Conservation (phyloP, 2,329 filamentous ascomycete genomes). For the Aspergillus felis region DNA sequence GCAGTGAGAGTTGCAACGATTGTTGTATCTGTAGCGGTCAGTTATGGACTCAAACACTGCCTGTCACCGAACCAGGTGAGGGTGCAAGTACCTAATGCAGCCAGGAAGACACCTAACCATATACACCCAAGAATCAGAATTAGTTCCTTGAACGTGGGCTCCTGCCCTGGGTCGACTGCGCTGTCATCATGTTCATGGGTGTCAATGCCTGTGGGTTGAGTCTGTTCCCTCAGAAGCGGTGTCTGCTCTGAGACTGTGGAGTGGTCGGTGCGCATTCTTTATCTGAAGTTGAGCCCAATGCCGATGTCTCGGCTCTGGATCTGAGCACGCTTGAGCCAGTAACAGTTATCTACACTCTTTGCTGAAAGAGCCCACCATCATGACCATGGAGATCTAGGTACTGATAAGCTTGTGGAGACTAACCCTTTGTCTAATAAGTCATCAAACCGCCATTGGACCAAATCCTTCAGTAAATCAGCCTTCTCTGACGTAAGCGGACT, state of each 20-base stretch:
- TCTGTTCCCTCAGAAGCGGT: constrained; percentile 24
- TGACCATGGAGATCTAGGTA: neutral
- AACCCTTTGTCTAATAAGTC: neutral
- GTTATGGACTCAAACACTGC: neutral
- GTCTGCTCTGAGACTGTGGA: constrained; percentile 27
- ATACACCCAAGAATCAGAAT: constrained; percentile 48
- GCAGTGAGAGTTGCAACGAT: constrained; percentile 82
- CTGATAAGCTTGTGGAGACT: neutral
- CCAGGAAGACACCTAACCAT: constrained; percentile 54
- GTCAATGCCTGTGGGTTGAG: constrained; percentile 8
- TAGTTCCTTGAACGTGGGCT: constrained; percentile 45
- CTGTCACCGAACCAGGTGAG: neutral
- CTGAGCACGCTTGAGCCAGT: neutral
- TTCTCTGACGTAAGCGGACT: neutral
- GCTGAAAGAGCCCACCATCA: neutral
- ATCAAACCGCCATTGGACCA: neutral
- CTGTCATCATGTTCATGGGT: constrained; percentile 9
- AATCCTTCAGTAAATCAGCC: neutral
- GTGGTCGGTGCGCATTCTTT: constrained; percentile 10
- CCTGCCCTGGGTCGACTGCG: constrained; percentile 33
- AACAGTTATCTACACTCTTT: neutral
- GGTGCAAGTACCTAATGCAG: constrained; percentile 46
- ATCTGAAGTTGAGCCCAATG: neutral
- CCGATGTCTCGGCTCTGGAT: neutral
- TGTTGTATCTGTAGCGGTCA: constrained; percentile 57